phyloP scores from a whole-genome alignment of 129 eudicot genomes.

The Chrysanthemum seticuspe region DNA sequence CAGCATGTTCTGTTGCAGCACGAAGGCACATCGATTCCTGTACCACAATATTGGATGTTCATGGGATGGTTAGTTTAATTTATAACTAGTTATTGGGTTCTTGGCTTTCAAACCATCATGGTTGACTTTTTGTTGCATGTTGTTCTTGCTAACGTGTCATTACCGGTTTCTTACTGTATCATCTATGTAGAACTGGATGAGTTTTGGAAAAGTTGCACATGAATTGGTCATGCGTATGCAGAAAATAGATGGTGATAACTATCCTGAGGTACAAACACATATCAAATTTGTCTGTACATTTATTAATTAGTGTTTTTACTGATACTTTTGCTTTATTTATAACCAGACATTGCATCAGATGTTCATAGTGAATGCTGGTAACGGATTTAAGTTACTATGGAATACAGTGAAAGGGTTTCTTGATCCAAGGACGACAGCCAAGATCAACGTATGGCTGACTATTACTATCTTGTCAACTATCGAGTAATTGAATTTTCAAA shows the following conservation, averaged over 20 bases:
- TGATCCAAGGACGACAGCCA: constrained; percentile 85
- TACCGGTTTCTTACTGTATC: too few species aligned
- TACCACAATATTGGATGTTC: constrained; percentile 81
- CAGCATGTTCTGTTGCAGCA: constrained; percentile 91
- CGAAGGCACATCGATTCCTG: constrained; percentile 82
- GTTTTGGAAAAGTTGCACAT: constrained; percentile 86
- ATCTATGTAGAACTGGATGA: constrained; percentile 82
- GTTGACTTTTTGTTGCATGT: background rate
- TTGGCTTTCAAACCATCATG: background rate
- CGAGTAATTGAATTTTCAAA: too few species aligned
- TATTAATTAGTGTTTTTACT: background rate
- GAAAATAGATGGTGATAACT: constrained; percentile 87
- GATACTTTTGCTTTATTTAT: background rate
- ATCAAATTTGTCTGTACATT: background rate
- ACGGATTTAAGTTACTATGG: constrained; percentile 80
- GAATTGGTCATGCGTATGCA: constrained; percentile 90
- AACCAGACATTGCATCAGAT: constrained; percentile 84
- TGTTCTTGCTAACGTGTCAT: background rate
- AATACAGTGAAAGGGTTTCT: constrained; percentile 76
- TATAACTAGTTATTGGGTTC: background rate
- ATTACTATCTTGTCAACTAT: too few species aligned
- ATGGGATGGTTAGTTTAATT: constrained; percentile 65
- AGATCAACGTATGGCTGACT: constrained; percentile 62
- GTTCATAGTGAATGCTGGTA: constrained; percentile 94
- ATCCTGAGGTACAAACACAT: constrained; percentile 66